Evolutionary conservation across 1,139 yeast species (phyloP).

Genomic region (Suhomyces choctaworum): DNA sequence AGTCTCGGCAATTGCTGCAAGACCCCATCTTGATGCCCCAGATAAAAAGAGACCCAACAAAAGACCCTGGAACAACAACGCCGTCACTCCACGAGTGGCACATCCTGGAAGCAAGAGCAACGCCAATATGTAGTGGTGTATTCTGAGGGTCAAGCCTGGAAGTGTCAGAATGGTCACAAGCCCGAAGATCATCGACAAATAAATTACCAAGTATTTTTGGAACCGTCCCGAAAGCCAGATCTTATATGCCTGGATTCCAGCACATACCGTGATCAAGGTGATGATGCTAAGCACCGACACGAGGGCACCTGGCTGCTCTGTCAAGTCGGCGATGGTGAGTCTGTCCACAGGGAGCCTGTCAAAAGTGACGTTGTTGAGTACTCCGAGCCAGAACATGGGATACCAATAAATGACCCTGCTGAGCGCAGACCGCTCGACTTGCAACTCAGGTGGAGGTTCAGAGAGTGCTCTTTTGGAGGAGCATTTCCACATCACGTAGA

Average conservation of each 20-base stretch:
- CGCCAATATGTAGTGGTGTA: constrained; percentile 90
- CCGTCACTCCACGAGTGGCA: constrained; percentile 70
- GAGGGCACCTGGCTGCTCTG: constrained; percentile 75
- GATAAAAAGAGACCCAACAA: constrained; percentile 77
- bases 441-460: constrained; percentile 9
- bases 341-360: constrained; percentile 88
- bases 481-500: constrained; percentile 69
- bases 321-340: constrained; percentile 67
- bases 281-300: constrained; percentile 59
- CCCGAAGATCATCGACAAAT: constrained; percentile 47
- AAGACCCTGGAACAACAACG: constrained; percentile 77
- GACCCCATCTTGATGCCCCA: constrained; percentile 92
- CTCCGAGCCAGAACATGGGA: constrained; percentile 81
- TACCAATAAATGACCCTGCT: constrained; percentile 69
- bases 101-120: constrained; percentile 83
- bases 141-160: constrained; percentile 72
- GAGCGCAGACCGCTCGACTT: constrained; percentile 35
- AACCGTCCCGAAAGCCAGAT: constrained; percentile 83
- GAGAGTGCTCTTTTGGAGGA: constrained; percentile 45
- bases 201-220: constrained; percentile 53
- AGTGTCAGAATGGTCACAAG: constrained; percentile 50
- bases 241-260: constrained; percentile 70
- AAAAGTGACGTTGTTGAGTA: constrained; percentile 82
- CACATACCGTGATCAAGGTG: constrained; percentile 50
- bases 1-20: constrained; percentile 86